Conservation (phyloP, 2,329 filamentous ascomycete species). For the Fusarium proliferatum region DNA sequence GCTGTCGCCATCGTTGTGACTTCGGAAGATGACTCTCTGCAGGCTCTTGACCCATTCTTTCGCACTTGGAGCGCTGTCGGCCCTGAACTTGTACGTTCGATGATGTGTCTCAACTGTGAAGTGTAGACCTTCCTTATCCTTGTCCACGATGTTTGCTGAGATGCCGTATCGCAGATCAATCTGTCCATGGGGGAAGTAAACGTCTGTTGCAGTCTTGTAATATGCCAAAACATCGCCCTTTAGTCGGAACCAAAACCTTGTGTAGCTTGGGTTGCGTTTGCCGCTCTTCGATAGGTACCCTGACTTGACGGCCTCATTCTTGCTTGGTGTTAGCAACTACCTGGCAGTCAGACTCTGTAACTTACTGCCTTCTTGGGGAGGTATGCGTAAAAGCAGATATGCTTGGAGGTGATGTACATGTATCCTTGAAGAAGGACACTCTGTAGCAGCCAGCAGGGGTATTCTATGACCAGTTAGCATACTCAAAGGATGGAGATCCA, state of each 20-base stretch:
- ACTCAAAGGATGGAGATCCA: neutral
- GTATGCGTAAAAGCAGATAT: slow-evolving; percentile 98
- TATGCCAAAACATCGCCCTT: slow-evolving; percentile 94
- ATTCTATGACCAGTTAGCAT: slow-evolving; percentile 66
- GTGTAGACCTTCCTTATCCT: slow-evolving; percentile 78
- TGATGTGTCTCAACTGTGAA: slow-evolving; percentile 87
- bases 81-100: slow-evolving; percentile 86
- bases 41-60: slow-evolving; percentile 97
- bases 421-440: slow-evolving; percentile 93
- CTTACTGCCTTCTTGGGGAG: slow-evolving; percentile 90
- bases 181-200: slow-evolving; percentile 92
- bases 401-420: slow-evolving; percentile 92
- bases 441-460: slow-evolving; percentile 92
- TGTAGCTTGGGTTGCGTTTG: slow-evolving; percentile 86
- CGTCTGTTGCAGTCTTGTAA: slow-evolving; percentile 82
- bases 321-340: slow-evolving; percentile 32
- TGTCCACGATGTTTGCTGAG: slow-evolving; percentile 81
- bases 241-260: slow-evolving; percentile 91
- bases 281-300: slow-evolving; percentile 91
- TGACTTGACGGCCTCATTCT: slow-evolving; percentile 83
- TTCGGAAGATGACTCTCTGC: slow-evolving; percentile 94
- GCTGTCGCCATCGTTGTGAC: slow-evolving; percentile 95
- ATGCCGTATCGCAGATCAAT: slow-evolving; percentile 94
- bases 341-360: neutral
- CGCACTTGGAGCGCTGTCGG: slow-evolving; percentile 87